Conservation (phyloP, 1,284 basidiomycete species). For the Cutaneotrichosporon cavernicola region DNA sequence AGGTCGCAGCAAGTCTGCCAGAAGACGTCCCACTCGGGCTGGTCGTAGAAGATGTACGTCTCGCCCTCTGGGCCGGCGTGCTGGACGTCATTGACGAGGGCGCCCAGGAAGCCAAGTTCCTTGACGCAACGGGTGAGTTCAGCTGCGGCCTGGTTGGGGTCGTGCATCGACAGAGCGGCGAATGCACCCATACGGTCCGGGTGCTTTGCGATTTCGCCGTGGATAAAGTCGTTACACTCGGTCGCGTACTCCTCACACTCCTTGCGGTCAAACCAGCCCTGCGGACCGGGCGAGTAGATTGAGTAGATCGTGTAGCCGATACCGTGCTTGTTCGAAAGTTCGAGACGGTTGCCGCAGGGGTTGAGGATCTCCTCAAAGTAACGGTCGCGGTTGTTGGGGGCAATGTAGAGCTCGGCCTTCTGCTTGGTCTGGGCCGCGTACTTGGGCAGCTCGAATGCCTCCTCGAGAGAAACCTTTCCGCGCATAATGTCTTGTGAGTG, state of each 20-base stretch:
- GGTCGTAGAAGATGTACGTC: slow-evolving; percentile 36
- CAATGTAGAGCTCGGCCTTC: slow-evolving; percentile 30
- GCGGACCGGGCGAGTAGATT: slow-evolving; percentile 27
- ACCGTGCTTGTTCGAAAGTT: slow-evolving; percentile 30
- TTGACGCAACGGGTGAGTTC: slow-evolving; percentile 45
- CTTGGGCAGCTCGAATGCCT: slow-evolving; percentile 28
- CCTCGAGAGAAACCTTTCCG: slow-evolving; percentile 29
- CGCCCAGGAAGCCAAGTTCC: slow-evolving; percentile 36
- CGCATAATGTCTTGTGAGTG: slow-evolving; percentile 14
- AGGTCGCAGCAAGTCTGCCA: slow-evolving; percentile 45
- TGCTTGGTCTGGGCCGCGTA: slow-evolving; percentile 23
- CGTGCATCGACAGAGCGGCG: slow-evolving; percentile 47
- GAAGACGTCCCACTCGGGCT: slow-evolving; percentile 39
- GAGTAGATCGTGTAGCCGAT: slow-evolving; percentile 31
- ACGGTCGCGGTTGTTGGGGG: slow-evolving; percentile 26
- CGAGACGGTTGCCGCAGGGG: slow-evolving; percentile 29
- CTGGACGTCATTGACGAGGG: slow-evolving; percentile 38
- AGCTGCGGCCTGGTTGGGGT: slow-evolving; percentile 41
- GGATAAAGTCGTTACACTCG: slow-evolving; percentile 28
- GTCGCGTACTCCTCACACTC: slow-evolving; percentile 27
- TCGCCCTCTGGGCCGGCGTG: slow-evolving; percentile 31
- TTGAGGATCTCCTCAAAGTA: slow-evolving; percentile 29
- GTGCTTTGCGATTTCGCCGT: slow-evolving; percentile 38
- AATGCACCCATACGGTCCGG: slow-evolving; percentile 45
- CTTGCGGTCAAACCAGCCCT: slow-evolving; percentile 23